Conservation (phyloP, 192 early-diverging fungal genomes). For the Physocladia obscura region DNA sequence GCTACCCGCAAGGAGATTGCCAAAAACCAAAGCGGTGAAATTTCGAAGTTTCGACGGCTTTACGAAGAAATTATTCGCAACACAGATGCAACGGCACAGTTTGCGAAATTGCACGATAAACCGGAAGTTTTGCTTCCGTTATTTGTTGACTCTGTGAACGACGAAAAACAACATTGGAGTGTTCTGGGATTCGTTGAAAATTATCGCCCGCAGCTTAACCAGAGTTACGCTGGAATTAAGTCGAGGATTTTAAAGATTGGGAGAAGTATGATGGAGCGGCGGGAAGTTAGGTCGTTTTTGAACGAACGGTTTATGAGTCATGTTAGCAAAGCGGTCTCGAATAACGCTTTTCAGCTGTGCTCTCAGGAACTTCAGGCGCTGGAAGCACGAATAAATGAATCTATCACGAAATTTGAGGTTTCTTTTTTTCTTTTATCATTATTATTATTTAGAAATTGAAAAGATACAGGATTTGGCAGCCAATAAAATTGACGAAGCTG, state of each 20-base stretch:
- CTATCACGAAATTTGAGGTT: neutral
- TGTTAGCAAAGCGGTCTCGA: neutral
- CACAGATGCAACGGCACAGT: neutral
- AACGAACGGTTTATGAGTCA: neutral
- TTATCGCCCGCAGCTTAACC: neutral
- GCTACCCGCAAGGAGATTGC: constrained; percentile 5
- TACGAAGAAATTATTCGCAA: neutral
- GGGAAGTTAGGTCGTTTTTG: neutral
- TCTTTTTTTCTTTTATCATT: neutral
- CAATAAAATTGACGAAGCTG: neutral
- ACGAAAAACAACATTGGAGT: neutral
- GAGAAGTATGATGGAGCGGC: neutral
- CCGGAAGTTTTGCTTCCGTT: neutral
- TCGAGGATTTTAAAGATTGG: neutral
- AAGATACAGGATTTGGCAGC: neutral
- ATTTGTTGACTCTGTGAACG: neutral
- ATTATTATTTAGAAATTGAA: neutral
- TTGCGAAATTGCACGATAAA: neutral
- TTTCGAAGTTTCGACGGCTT: neutral
- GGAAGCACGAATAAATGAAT: neutral
- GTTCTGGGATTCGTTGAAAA: neutral
- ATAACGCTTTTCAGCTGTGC: neutral
- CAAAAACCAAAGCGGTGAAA: neutral
- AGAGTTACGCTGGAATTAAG: neutral
- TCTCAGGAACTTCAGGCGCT: neutral